Evolutionary conservation across 1,139 yeast genomes (phyloP).

Genomic region (Taphrina pruni): DNA sequence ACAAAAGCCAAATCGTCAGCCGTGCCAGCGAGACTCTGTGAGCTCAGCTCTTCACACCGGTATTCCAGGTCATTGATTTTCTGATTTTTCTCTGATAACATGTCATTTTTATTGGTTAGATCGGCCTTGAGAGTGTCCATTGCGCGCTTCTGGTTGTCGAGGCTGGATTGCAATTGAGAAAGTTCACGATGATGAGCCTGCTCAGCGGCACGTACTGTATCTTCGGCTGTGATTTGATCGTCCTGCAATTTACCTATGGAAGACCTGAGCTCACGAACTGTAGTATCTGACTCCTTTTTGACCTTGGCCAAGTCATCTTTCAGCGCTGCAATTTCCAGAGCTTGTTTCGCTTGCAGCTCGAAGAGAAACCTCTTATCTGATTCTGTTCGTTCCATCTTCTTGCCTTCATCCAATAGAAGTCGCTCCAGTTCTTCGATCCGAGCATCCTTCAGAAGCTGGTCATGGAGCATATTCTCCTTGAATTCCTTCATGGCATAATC

Average conservation of each 20-base stretch:
- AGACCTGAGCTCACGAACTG: slow-evolving; percentile 44
- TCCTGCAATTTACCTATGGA: slow-evolving; percentile 45
- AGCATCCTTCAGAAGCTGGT: slow-evolving; percentile 25
- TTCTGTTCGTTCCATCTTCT: slow-evolving; percentile 49
- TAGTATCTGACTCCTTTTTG: slow-evolving; percentile 48
- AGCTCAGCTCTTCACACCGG: slow-evolving; percentile 54
- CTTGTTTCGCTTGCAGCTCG: slow-evolving; percentile 53
- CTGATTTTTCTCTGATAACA: slow-evolving; percentile 40
- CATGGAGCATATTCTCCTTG: slow-evolving; percentile 21
- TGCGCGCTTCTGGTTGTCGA: slow-evolving; percentile 44
- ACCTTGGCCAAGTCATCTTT: slow-evolving; percentile 49
- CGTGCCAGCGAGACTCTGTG: slow-evolving; percentile 48
- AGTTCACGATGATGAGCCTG: slow-evolving; percentile 43
- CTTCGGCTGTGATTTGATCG: slow-evolving; percentile 43
- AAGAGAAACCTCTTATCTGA: slow-evolving; percentile 56
- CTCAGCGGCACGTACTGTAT: slow-evolving; percentile 42
- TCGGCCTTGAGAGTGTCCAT: slow-evolving; percentile 43
- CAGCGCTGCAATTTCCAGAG: slow-evolving; percentile 50
- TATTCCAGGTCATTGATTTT: slow-evolving; percentile 50
- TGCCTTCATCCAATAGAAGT: slow-evolving; percentile 18
- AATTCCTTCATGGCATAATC: slow-evolving; percentile 24
- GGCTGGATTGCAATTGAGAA: slow-evolving; percentile 45
- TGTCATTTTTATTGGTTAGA: slow-evolving; percentile 30
- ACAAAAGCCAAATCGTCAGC: slow-evolving; percentile 54
- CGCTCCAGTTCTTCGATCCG: slow-evolving; percentile 35